A percentile compares a stretch with the other conserved stretches of the same genome.
Evolutionary conservation across 2,329 filamentous ascomycete species (phyloP).

Genomic region (Colletotrichum salicis): DNA sequence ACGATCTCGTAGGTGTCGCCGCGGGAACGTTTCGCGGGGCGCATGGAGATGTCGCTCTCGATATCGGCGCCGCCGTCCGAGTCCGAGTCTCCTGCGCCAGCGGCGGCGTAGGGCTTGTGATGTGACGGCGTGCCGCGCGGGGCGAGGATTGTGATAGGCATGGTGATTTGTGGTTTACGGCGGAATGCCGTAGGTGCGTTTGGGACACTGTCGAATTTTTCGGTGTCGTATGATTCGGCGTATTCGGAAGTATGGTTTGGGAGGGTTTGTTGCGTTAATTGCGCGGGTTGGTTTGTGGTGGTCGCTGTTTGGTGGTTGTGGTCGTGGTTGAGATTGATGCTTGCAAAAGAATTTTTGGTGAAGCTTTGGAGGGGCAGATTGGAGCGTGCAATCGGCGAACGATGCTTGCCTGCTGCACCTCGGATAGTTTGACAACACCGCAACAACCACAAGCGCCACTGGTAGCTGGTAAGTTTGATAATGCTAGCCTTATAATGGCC

Average conservation of each 20-base stretch:
- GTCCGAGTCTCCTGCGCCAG: conserved; percentile 53
- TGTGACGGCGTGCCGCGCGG: conserved; percentile 48
- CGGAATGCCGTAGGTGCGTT: background rate
- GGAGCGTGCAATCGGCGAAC: conserved; percentile 7
- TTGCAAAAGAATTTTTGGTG: conserved; percentile 35
- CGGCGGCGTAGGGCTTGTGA: conserved; percentile 43
- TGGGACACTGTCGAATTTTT: background rate
- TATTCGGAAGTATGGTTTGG: background rate
- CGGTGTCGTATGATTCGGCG: background rate
- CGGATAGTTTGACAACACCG: background rate
- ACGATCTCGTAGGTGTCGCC: conserved; percentile 68
- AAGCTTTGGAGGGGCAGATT: conserved; percentile 34
- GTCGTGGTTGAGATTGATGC: conserved; percentile 11
- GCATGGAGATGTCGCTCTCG: conserved; percentile 58
- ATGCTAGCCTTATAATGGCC: background rate
- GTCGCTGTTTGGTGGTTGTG: conserved; percentile 10
- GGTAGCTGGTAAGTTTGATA: background rate
- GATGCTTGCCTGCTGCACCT: background rate
- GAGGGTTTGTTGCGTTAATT: background rate
- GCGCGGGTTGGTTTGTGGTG: background rate
- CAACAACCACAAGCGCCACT: background rate
- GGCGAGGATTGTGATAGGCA: conserved; percentile 61
- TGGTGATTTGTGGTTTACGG: conserved; percentile 36
- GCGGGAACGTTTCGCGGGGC: conserved; percentile 51
- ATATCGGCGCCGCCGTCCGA: conserved; percentile 58